phyloP scores from a whole-genome alignment of 768 basidiomycete species.

The Hygrocybe coccinea region DNA sequence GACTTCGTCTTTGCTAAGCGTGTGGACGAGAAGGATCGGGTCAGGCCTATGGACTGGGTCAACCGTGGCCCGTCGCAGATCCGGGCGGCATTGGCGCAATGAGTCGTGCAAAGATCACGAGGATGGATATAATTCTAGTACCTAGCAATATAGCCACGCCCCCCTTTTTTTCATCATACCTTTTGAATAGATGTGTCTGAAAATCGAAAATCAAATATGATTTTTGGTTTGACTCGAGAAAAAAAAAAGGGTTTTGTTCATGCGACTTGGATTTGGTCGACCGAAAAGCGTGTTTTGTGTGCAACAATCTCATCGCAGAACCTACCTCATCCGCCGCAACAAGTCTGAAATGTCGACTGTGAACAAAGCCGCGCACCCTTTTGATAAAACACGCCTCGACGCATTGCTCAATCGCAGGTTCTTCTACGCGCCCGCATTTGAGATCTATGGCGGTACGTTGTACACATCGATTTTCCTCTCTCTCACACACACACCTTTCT shows the following conservation, averaged over 20 bases:
- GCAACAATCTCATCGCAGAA: background rate
- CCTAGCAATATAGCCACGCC: too few species aligned
- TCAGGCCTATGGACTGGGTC: slow-evolving; percentile 54
- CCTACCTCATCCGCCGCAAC: background rate
- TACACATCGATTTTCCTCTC: background rate
- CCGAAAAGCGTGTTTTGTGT: background rate
- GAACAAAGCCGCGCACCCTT: slow-evolving; percentile 80
- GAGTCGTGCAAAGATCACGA: too few species aligned
- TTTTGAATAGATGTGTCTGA: too few species aligned
- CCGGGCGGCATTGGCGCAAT: slow-evolving; percentile 31
- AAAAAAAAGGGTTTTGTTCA: background rate
- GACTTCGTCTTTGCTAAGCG: slow-evolving; percentile 47
- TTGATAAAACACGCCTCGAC: slow-evolving; percentile 84
- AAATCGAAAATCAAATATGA: too few species aligned
- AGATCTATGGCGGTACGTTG: slow-evolving; percentile 93
- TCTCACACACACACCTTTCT: slow-evolving; percentile 1
- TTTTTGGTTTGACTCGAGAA: too few species aligned
- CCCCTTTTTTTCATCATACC: too few species aligned
- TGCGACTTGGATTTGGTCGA: background rate
- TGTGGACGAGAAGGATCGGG: slow-evolving; percentile 29
- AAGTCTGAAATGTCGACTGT: slow-evolving; percentile 31
- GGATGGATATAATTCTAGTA: too few species aligned
- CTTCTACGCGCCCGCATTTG: slow-evolving; percentile 97
- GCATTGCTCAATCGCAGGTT: slow-evolving; percentile 84
- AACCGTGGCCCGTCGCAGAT: slow-evolving; percentile 43